Evolutionary conservation across 768 basidiomycete species (phyloP).

Genomic region (Rhizopogon rudus): DNA sequence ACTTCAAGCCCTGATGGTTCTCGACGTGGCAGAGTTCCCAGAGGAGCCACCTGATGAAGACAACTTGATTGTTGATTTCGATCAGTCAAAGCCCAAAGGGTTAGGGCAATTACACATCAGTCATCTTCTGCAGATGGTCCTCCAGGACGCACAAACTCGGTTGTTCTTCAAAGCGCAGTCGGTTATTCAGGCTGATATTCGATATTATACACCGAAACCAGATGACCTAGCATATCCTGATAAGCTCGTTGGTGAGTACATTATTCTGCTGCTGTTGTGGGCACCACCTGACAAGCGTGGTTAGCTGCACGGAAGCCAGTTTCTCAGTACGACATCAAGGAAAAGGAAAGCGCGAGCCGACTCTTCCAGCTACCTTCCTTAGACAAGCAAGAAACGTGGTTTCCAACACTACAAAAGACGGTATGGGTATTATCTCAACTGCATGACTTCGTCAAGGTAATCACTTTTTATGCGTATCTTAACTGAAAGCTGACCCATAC

Average conservation of each 20-base stretch:
- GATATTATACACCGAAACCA: conserved; percentile 70
- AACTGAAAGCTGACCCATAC: neutral
- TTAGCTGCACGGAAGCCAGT: conserved; percentile 43
- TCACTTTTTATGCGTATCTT: conserved; percentile 10
- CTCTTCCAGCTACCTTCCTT: conserved; percentile 67
- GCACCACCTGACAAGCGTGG: neutral
- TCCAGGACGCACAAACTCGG: conserved; percentile 95
- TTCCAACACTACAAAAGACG: conserved; percentile 82
- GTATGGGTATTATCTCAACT: conserved; percentile 90
- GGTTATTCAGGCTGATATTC: conserved; percentile 83
- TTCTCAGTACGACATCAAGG: conserved; percentile 44
- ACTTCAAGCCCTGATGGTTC: conserved; percentile 92
- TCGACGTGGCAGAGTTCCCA: conserved; percentile 55
- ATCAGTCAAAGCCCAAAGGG: conserved; percentile 31
- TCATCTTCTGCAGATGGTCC: conserved; percentile 78
- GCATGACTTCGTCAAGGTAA: conserved; percentile 88
- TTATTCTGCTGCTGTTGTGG: neutral
- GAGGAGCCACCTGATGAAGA: conserved; percentile 27
- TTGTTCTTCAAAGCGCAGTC: conserved; percentile 96
- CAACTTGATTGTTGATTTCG: conserved; percentile 37
- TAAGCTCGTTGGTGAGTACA: conserved; percentile 60
- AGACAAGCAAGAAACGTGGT: conserved; percentile 84
- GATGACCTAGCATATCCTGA: conserved; percentile 88
- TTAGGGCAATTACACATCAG: conserved; percentile 71
- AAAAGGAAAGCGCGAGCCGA: conserved; percentile 66